Base-by-base conservation (phyloP, 1,284 basidiomycete genomes). In the Schizophyllum amplum region DNA sequence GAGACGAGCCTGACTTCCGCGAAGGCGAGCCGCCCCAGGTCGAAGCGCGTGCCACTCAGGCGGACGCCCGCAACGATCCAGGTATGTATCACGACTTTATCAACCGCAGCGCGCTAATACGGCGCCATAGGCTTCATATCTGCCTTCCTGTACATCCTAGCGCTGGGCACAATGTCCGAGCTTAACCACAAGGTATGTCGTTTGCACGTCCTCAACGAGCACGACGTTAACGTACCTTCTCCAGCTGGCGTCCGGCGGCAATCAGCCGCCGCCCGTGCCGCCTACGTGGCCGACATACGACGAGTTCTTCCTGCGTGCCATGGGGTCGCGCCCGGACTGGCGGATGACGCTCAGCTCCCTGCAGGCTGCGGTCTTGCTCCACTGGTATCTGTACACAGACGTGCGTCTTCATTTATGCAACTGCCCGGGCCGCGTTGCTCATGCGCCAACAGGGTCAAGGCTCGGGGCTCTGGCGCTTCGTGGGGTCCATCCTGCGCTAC, bases 321-420 rank as follows among this genome's bases (percentile, higher is more conserved):
- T 92, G 3, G 76, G 79, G 22, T 78, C 90, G 62, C 90, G 92
- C 66, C 86, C 88, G 7, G 87, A 92, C 61, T 72, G 92, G 48
- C 80, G 86, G 21, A 87, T 91, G 64, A 89, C 87, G 4, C 79
- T 90, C 25, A 84, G 84, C 4, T 89, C 87, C 66, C 70, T 92
- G 59, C 89, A 92, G 68, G 87, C 89, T 1, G 75, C 92, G 54
- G 90, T 91, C 25, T 69, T 92, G 6, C 69, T 92, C 47, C 90
- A 92, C 57, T 92, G 88, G 90, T 91, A 91, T 69, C 75, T 92
- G 21, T 92, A 92, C 64, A 90, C 86, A 21, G 90, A 92, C 78
- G 90, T 88, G 62, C 59, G 80, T 67, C 17, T 23, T 24, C 21
- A 23, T 24, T 20, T 54, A 42, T 56, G 0, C 20, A 23, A 24